Percentiles rank a stretch among this genome's conserved stretches.
phyloP scores from a whole-genome alignment of 2,329 filamentous ascomycete genomes.

The Escovopsis sp. region DNA sequence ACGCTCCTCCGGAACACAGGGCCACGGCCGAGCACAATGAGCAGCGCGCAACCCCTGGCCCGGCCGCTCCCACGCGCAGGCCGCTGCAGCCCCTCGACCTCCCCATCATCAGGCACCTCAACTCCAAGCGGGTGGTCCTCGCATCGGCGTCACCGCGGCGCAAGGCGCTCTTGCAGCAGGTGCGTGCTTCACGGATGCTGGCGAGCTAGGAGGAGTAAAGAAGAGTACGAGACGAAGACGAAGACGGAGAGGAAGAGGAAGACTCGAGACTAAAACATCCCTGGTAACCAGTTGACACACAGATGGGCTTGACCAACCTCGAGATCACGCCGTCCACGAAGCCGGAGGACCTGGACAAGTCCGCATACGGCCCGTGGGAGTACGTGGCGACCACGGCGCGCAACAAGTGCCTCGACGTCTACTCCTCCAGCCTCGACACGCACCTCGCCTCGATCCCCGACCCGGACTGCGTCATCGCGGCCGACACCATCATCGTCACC shows the following conservation, averaged over 20 bases:
- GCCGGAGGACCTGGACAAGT: slow-evolving; percentile 75
- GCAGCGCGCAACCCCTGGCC: slow-evolving; percentile 11
- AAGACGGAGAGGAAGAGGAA: neutral
- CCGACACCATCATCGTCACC: slow-evolving; percentile 80
- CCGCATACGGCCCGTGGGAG: slow-evolving; percentile 60
- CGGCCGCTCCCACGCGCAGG: slow-evolving; percentile 23
- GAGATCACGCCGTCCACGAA: slow-evolving; percentile 74
- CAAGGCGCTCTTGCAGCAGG: slow-evolving; percentile 63
- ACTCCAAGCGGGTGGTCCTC: slow-evolving; percentile 69
- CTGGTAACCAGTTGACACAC: slow-evolving; percentile 1
- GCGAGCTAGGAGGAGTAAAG: too few species aligned
- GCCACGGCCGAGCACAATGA: slow-evolving; percentile 23
- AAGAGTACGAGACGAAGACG: neutral
- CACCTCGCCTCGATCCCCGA: slow-evolving; percentile 39
- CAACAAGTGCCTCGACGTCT: slow-evolving; percentile 68
- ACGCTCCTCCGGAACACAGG: slow-evolving; percentile 32
- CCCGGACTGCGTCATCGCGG: slow-evolving; percentile 72
- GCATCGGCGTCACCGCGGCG: slow-evolving; percentile 81
- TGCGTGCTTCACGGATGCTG: slow-evolving; percentile 15
- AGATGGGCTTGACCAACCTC: slow-evolving; percentile 68
- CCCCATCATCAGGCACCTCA: slow-evolving; percentile 63
- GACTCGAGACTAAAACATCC: neutral
- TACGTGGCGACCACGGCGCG: slow-evolving; percentile 82
- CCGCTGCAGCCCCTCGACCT: slow-evolving; percentile 58
- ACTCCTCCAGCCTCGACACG: slow-evolving; percentile 30